A percentile compares a stretch with the other conserved stretches of the same genome.
Evolutionary conservation across 176 grass and related monocot species (phyloP).

Genomic region (Musa acuminata): DNA sequence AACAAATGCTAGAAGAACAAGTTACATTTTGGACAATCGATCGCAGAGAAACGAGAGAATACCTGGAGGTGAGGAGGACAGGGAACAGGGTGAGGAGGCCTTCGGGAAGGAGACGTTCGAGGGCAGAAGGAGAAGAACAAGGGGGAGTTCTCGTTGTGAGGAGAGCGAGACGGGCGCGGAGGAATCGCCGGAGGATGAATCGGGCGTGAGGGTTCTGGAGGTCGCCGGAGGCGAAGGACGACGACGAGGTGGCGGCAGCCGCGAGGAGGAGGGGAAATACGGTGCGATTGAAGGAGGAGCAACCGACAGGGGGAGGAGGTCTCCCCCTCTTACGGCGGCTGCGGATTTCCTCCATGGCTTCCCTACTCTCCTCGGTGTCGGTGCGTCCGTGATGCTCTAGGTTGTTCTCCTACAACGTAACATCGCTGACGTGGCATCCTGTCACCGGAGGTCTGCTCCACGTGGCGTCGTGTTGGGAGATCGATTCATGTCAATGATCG

Average conservation of each 20-base stretch:
- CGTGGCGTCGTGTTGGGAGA: no score
- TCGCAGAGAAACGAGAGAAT: not conserved
- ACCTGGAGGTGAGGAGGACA: slow-evolving; percentile 16
- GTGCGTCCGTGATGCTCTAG: no score
- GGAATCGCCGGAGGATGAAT: slow-evolving; percentile 6
- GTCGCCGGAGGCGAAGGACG: not conserved
- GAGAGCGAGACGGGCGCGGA: not conserved
- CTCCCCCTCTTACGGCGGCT: not conserved
- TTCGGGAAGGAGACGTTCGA: not conserved
- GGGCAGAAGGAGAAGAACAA: not conserved
- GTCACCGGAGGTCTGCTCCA: no score
- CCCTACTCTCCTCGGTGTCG: not conserved
- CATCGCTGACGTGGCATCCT: no score
- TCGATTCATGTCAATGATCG: no score
- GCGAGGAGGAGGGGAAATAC: slow-evolving; percentile 19
- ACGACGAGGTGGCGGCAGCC: slow-evolving; percentile 29
- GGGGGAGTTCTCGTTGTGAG: not conserved
- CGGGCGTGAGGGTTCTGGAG: not conserved
- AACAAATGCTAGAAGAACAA: not conserved
- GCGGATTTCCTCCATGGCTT: not conserved
- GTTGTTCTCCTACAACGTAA: no score
- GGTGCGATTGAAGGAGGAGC: slow-evolving; percentile 8
- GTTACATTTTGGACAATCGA: not conserved
- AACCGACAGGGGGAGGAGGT: not conserved
- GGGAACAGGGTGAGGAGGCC: slow-evolving; percentile 12